Conservation (phyloP, 139 green algal genomes). For the Chlamydomonas sp. region DNA sequence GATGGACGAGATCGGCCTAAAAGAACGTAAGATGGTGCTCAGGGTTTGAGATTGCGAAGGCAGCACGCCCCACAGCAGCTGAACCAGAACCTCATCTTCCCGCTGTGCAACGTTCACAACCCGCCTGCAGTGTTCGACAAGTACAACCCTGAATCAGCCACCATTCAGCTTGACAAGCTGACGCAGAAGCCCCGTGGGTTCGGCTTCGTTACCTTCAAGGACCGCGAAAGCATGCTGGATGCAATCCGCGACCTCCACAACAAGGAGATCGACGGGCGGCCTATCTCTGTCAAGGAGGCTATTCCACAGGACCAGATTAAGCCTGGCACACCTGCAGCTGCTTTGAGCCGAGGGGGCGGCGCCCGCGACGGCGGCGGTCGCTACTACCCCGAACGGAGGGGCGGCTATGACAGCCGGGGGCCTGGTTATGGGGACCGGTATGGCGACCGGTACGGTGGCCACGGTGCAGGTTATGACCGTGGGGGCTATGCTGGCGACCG, state of each 20-base stretch:
- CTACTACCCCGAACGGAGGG: background rate
- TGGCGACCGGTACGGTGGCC: slow-evolving; percentile 21
- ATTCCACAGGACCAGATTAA: slow-evolving; percentile 78
- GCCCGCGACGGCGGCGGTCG: background rate
- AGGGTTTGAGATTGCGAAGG: no score
- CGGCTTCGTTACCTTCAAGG: slow-evolving; percentile 86
- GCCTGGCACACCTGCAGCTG: slow-evolving; percentile 73
- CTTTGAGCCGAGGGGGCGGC: slow-evolving; percentile 51
- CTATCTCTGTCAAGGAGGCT: slow-evolving; percentile 77
- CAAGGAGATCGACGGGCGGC: slow-evolving; percentile 78
- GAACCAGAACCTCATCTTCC: no score
- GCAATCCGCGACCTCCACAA: slow-evolving; percentile 80
- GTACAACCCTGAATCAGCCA: slow-evolving; percentile 43
- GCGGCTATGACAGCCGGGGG: slow-evolving; percentile 15
- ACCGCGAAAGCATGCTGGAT: slow-evolving; percentile 67
- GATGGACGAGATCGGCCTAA: slow-evolving; percentile 62
- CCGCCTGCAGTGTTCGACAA: slow-evolving; percentile 68
- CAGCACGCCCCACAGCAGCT: no score
- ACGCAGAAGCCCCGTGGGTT: slow-evolving; percentile 82
- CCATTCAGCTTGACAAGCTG: slow-evolving; percentile 73
- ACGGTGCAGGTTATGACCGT: slow-evolving; percentile 16
- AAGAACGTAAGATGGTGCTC: slow-evolving; percentile 57
- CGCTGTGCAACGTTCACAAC: background rate
- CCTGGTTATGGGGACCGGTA: background rate
- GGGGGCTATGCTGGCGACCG: slow-evolving; percentile 13